A percentile compares a stretch with the other conserved stretches of the same genome.
These are phyloP conservation scores for Tylopilus orsonianus DNA, from an alignment of 1,284 basidiomycete genomes.

Conservation along the genomic window DNA sequence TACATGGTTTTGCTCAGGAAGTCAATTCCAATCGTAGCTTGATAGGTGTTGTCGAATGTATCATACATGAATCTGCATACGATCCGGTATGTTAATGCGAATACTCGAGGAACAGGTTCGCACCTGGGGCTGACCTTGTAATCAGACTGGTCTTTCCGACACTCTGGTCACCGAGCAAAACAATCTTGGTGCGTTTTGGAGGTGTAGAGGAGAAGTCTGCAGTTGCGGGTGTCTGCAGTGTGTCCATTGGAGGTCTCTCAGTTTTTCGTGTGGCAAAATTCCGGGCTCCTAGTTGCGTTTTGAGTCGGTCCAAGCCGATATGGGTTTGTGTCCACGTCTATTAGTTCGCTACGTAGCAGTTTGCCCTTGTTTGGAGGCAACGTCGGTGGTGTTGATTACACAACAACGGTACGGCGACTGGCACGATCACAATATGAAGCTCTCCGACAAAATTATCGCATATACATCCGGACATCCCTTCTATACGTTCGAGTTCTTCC, in stretches of 20 bases:
- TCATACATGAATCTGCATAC: constrained; percentile 92
- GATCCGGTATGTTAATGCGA: constrained; percentile 3
- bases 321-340: neutral
- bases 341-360: constrained; percentile 11
- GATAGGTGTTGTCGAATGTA: constrained; percentile 99
- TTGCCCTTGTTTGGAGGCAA: constrained; percentile 29
- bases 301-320: constrained; percentile 18
- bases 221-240: constrained; percentile 64
- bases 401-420: constrained; percentile 4
- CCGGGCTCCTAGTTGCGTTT: neutral
- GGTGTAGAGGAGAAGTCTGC: constrained; percentile 83
- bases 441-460: constrained; percentile 60
- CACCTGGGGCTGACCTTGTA: constrained; percentile 66
- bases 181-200: constrained; percentile 95
- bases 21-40: constrained; percentile 99
- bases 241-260: constrained; percentile 38
- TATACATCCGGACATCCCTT: constrained; percentile 55
- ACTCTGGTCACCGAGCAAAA: constrained; percentile 89
- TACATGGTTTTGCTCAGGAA: constrained; percentile 99
- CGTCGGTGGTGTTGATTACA: constrained; percentile 2
- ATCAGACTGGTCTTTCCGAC: constrained; percentile 98
- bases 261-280: neutral
- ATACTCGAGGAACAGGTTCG: neutral
- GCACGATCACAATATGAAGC: constrained; percentile 47
- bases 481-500: constrained; percentile 94